phyloP scores from a whole-genome alignment of 345 rosid genomes.

The Citrus maxima region DNA sequence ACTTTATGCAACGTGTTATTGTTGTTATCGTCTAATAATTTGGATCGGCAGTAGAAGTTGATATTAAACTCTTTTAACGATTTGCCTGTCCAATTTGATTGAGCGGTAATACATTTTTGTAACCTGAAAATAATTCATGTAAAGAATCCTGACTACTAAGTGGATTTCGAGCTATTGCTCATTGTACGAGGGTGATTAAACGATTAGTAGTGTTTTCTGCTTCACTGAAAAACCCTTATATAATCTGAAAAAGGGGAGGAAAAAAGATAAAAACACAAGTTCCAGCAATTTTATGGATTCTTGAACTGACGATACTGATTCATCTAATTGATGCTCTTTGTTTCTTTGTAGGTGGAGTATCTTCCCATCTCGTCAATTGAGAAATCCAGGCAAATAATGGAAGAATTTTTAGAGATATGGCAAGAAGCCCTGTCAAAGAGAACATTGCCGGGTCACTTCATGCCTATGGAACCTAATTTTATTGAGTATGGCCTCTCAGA shows the following conservation, averaged over 20 bases:
- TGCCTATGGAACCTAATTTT: conserved; percentile 64
- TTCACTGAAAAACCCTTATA: neutral
- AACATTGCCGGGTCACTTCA: conserved; percentile 72
- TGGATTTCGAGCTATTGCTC: neutral
- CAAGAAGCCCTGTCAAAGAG: conserved; percentile 66
- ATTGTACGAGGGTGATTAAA: neutral
- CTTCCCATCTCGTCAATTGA: conserved; percentile 82
- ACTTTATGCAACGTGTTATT: neutral
- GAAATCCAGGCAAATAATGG: conserved; percentile 65
- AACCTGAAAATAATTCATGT: neutral
- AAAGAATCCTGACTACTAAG: neutral
- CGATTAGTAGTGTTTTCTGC: neutral
- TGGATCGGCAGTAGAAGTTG: neutral
- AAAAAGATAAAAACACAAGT: neutral
- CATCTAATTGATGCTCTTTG: conserved; percentile 7
- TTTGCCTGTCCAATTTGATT: neutral
- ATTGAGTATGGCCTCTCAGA: conserved; percentile 71
- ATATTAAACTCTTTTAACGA: neutral
- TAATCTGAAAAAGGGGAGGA: neutral
- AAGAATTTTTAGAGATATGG: conserved; percentile 82
- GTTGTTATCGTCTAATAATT: neutral
- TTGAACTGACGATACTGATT: neutral
- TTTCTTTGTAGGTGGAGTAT: conserved; percentile 73
- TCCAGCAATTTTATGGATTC: neutral
- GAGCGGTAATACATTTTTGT: neutral